These are phyloP conservation scores for Babjeviella inositovora DNA, from an alignment of 805 yeast species.

Conservation along the genomic window DNA sequence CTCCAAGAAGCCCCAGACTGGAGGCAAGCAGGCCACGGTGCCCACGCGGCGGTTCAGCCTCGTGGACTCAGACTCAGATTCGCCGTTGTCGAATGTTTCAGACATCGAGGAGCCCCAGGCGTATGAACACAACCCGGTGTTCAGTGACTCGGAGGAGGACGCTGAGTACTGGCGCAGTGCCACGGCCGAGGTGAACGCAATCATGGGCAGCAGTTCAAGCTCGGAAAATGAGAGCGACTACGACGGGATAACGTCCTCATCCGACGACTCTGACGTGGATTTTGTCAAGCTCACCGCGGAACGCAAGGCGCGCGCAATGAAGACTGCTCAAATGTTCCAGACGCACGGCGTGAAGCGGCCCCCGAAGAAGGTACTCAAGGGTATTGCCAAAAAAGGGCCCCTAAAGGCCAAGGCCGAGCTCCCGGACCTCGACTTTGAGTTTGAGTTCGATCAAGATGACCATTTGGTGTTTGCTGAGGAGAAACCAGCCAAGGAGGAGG, in stretches of 20 bases:
- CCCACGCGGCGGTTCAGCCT: neutral
- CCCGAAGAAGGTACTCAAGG: slow-evolving; percentile 2
- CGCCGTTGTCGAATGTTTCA: slow-evolving; percentile 1
- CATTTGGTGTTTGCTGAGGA: slow-evolving; percentile 10
- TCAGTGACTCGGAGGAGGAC: slow-evolving; percentile 6
- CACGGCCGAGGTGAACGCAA: slow-evolving; percentile 7
- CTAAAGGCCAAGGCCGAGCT: slow-evolving; percentile 1
- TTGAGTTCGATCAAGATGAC: slow-evolving; percentile 22
- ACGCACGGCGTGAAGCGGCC: too few species aligned
- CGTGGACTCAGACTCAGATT: slow-evolving; percentile 1
- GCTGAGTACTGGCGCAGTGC: slow-evolving; percentile 9
- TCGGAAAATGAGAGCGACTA: slow-evolving; percentile 16
- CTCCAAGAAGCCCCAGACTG: too few species aligned
- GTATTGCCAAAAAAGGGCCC: neutral
- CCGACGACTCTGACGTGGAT: slow-evolving; percentile 57
- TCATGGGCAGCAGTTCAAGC: slow-evolving; percentile 6
- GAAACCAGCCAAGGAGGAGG: slow-evolving; percentile 19
- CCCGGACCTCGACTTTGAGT: slow-evolving; percentile 23
- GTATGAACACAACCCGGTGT: slow-evolving; percentile 1
- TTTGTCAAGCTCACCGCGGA: slow-evolving; percentile 60
- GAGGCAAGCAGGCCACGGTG: too few species aligned
- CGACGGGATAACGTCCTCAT: slow-evolving; percentile 21
- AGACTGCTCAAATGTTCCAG: too few species aligned
- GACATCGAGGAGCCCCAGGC: slow-evolving; percentile 1
- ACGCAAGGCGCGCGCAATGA: slow-evolving; percentile 38